Evolutionary conservation across 495 filamentous ascomycete genomes (phyloP).

Genomic region (Rhypophila decipiens): DNA sequence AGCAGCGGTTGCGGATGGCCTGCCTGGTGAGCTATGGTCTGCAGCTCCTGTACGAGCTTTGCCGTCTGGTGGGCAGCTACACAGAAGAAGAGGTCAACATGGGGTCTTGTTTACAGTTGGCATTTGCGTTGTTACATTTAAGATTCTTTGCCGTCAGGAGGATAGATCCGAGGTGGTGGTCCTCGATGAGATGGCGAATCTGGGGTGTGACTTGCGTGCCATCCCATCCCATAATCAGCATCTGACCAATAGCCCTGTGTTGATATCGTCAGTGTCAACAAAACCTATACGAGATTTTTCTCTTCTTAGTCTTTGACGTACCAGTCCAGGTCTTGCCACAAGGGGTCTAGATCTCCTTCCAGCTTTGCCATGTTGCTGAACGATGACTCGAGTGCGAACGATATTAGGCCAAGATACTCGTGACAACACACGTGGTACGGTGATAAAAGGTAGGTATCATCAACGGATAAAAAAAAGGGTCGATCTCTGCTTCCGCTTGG

Average conservation of each 20-base stretch:
- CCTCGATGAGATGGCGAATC: constrained; percentile 75
- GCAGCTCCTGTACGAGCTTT: constrained; percentile 72
- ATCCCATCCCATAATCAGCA: constrained; percentile 95
- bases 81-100: background rate
- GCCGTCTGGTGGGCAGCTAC: constrained; percentile 79
- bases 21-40: constrained; percentile 79
- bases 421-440: too few relatives aligned
- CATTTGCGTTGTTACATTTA: constrained; percentile 54
- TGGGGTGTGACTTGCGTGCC: constrained; percentile 80
- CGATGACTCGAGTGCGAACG: too few relatives aligned
- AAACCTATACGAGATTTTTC: background rate
- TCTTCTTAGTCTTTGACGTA: constrained; percentile 21
- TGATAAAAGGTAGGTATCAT: background rate
- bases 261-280: background rate
- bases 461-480: too few relatives aligned
- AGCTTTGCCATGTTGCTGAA: constrained; percentile 41
- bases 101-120: background rate
- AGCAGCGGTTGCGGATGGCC: constrained; percentile 78
- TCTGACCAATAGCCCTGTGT: constrained; percentile 67
- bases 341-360: constrained; percentile 53
- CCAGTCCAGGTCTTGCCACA: constrained; percentile 65
- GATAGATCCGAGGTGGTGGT: constrained; percentile 71
- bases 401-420: too few relatives aligned
- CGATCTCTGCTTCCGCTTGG: too few relatives aligned
- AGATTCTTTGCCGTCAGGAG: constrained; percentile 85